A percentile compares a stretch with the other conserved stretches of the same genome.
Evolutionary conservation across 129 eudicot genomes (phyloP).

Genomic region (Escallonia herrerae): DNA sequence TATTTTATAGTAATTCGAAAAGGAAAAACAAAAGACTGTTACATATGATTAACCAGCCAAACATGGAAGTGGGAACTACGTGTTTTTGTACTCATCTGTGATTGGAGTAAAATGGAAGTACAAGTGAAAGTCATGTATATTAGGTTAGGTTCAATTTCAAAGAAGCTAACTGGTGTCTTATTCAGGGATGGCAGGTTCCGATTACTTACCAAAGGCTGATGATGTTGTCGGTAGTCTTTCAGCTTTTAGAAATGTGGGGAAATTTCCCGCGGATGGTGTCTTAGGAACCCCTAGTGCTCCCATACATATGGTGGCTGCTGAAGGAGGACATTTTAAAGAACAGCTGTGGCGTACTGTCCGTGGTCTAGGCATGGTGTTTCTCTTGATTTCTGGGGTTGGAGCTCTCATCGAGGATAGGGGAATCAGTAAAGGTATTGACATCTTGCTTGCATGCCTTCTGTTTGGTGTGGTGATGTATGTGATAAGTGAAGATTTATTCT

Average conservation of each 20-base stretch:
- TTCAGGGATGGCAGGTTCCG: conserved; percentile 49
- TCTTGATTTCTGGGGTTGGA: conserved; percentile 78
- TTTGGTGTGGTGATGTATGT: not conserved
- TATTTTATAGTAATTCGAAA: no score
- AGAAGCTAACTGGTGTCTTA: not conserved
- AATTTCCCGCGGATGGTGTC: conserved; percentile 61
- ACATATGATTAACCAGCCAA: no score
- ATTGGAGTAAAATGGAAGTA: no score
- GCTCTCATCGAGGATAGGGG: conserved; percentile 94
- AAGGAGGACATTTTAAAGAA: conserved; percentile 80
- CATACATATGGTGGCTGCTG: conserved; percentile 84
- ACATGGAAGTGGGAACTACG: no score
- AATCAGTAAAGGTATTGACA: conserved; percentile 70
- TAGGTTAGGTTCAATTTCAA: not conserved
- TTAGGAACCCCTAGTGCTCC: conserved; percentile 96
- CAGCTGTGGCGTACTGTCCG: conserved; percentile 94
- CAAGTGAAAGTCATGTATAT: no score
- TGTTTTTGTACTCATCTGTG: no score
- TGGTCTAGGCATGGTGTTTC: conserved; percentile 68
- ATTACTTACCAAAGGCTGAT: conserved; percentile 33
- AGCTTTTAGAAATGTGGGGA: conserved; percentile 68
- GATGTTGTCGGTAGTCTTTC: conserved; percentile 62
- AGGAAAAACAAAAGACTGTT: no score
- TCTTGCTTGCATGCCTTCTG: not conserved
- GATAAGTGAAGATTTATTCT: not conserved